Base-by-base conservation (phyloP, 2,329 filamentous ascomycete genomes). In the Epichloe typhina region DNA sequence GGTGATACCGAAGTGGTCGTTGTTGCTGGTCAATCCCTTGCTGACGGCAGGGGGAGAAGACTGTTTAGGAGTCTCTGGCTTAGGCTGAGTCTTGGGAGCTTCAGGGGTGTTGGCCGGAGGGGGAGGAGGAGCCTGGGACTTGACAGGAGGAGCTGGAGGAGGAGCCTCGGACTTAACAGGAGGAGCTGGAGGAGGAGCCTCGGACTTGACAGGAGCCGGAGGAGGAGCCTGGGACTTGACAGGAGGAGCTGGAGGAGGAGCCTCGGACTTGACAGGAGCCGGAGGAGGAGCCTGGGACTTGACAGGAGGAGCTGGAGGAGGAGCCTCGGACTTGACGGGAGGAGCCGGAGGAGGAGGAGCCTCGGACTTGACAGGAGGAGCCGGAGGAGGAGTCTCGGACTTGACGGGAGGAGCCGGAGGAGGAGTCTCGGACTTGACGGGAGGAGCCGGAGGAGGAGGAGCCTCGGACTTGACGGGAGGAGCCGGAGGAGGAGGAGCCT, bases 1-100 rank as follows among this genome's bases (percentile, higher is more conserved):
- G 62, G 86, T 86, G 64, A 91, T 84, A 66, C 79, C 85, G 74
- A 80, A 87, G 64, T 83, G 77, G 66, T 75, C 69, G 49, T 71
- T 73, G 60, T 61, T 58, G 59, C 71, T 70, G 54, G 64, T 62
- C 51, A 72, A 64, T 54, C 65, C 50, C 40, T 40, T 40, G 46
- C 9, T 31, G 50, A 23, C 46, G 42, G 44, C 17, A 44, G 53
- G 2, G 2, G 4, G 52, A 33, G 59, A 52, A 49, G 47, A 54
- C 54, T 43, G 54, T 51, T 38, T 13, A 8, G 46, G 46, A 19
- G 19, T 17, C 31, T 46, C 23, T 21, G 57, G 51, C 36, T 54
- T 52, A 45, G 48, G 39, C 47, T 39, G 55, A 47, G 60, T 54
- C 46, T 56, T 54, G 48, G 58, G 49, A 41, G 15, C 26, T 2